phyloP scores from a whole-genome alignment of 148 eudicot genomes.

The Simmondsia chinensis region DNA sequence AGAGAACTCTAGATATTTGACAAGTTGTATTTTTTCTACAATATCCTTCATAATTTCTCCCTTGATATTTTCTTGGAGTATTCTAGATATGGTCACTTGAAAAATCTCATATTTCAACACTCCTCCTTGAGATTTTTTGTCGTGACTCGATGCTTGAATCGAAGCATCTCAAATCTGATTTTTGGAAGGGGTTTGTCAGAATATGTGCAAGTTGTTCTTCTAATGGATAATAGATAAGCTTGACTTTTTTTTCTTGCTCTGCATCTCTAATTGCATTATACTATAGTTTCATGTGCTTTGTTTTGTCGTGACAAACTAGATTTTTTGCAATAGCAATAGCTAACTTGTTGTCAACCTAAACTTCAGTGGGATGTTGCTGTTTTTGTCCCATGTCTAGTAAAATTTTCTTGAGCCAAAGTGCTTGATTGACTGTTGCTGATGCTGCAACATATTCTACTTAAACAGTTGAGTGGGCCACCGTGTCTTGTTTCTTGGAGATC shows the following conservation, averaged over 20 bases:
- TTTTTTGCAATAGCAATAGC: not conserved
- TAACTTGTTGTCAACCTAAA: not conserved
- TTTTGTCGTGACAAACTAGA: not conserved
- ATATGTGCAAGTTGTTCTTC: too few relatives aligned
- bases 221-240: not conserved
- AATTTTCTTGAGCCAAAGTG: slow-evolving; percentile 3
- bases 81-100: too few relatives aligned
- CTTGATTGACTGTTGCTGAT: not conserved
- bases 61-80: too few relatives aligned
- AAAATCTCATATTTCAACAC: not conserved
- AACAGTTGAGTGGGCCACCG: not conserved
- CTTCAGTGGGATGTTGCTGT: not conserved
- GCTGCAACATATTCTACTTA: not conserved
- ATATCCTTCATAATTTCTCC: too few relatives aligned
- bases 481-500: not conserved
- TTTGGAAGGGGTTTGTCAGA: too few relatives aligned
- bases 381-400: too few relatives aligned
- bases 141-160: not conserved
- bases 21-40: too few relatives aligned
- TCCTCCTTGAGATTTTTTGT: not conserved
- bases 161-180: too few relatives aligned
- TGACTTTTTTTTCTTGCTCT: not conserved
- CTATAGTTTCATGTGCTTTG: not conserved
- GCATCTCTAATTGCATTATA: slow-evolving; percentile 9
- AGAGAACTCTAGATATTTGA: too few relatives aligned